These are phyloP conservation scores for Diaporthe citriasiana DNA, from an alignment of 2,329 filamentous ascomycete species.

Conservation along the genomic window DNA sequence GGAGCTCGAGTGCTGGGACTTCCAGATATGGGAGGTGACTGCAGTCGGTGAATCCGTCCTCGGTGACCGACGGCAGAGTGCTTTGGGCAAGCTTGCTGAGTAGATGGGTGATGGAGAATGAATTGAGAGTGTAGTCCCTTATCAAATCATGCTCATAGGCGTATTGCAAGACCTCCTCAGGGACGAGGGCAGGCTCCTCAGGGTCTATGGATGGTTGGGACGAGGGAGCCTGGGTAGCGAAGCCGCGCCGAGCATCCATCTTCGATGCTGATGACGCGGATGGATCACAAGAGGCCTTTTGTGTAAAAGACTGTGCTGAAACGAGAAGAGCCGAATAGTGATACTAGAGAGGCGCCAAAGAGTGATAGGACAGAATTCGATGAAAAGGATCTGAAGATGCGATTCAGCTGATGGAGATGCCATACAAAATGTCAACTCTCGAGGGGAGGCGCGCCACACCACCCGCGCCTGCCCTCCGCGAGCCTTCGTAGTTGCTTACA, in stretches of 20 bases:
- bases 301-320: background rate
- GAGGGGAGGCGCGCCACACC: conserved; percentile 17
- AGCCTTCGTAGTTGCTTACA: background rate
- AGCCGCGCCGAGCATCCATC: background rate
- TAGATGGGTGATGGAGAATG: conserved; percentile 39
- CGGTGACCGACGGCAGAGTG: conserved; percentile 28
- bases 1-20: background rate
- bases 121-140: conserved; percentile 34
- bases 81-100: conserved; percentile 24
- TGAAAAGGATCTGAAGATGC: background rate
- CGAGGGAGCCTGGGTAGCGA: background rate
- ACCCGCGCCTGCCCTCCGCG: background rate
- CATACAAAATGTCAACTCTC: background rate
- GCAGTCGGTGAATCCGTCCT: conserved; percentile 35
- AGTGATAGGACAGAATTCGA: background rate
- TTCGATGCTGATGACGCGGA: background rate
- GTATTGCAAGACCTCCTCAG: conserved; percentile 30
- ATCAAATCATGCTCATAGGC: conserved; percentile 39
- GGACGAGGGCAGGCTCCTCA: background rate
- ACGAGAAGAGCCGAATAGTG: background rate
- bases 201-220: background rate
- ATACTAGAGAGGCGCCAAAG: background rate
- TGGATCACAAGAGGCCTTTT: background rate
- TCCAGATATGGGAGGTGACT: conserved; percentile 29
- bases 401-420: background rate